Conservation (phyloP, 1,284 basidiomycete genomes). For the Schizophyllum amplum region DNA sequence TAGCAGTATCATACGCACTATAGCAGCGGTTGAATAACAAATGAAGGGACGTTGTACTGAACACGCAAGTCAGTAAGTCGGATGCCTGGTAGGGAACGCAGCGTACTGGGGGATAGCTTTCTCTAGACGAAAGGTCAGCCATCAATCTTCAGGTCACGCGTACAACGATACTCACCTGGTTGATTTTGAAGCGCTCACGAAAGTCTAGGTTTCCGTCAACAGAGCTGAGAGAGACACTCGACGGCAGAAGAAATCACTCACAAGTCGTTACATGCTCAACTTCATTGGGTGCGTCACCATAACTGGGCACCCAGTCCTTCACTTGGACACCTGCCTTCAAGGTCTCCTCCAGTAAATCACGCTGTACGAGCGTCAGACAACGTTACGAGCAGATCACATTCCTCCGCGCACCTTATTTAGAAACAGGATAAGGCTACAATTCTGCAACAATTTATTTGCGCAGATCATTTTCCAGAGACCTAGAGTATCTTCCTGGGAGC, state of each 20-base stretch:
- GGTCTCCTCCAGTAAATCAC: slow-evolving; percentile 52
- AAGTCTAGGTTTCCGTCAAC: neutral
- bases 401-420: slow-evolving; percentile 49
- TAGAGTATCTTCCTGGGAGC: slow-evolving; percentile 48
- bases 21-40: slow-evolving; percentile 42
- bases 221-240: neutral
- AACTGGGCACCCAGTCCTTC: slow-evolving; percentile 53
- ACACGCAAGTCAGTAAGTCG: slow-evolving; percentile 16
- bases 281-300: slow-evolving; percentile 53
- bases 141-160: slow-evolving; percentile 22
- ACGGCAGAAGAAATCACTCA: slow-evolving; percentile 17
- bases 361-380: slow-evolving; percentile 23
- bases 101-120: slow-evolving; percentile 3
- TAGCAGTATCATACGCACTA: slow-evolving; percentile 23
- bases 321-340: slow-evolving; percentile 51
- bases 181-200: slow-evolving; percentile 40
- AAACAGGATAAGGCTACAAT: slow-evolving; percentile 55
- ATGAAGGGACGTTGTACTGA: slow-evolving; percentile 38
- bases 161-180: slow-evolving; percentile 42
- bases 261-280: slow-evolving; percentile 40
- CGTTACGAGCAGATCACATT: neutral
- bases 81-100: slow-evolving; percentile 28
- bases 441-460: slow-evolving; percentile 42
- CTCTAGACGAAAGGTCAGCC: neutral
- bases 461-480: slow-evolving; percentile 58